These are phyloP conservation scores for Fusarium multiceps DNA, from an alignment of 2,329 filamentous ascomycete genomes.

Conservation along the genomic window DNA sequence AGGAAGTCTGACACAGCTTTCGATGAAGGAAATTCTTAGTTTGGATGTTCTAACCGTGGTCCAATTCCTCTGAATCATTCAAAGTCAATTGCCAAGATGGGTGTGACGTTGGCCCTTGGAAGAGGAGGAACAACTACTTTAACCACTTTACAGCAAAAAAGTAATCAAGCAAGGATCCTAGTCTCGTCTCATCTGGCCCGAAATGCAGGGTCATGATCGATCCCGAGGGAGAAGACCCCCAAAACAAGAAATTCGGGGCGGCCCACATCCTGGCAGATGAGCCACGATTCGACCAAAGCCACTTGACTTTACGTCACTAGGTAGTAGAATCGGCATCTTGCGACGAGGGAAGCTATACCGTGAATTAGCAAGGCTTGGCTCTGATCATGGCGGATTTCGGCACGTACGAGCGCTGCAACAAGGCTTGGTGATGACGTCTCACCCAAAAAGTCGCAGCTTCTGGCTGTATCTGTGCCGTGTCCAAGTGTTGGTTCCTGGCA, in stretches of 20 bases:
- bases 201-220: conserved; percentile 26
- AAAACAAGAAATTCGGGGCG: conserved; percentile 41
- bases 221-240: conserved; percentile 7
- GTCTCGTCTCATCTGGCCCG: conserved; percentile 4
- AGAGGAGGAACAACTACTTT: background rate
- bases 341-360: conserved; percentile 27
- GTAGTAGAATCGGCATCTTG: conserved; percentile 29
- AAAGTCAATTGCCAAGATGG: conserved; percentile 33
- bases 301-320: conserved; percentile 42
- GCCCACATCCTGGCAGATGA: conserved; percentile 32
- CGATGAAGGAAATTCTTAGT: conserved; percentile 6
- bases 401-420: conserved; percentile 25
- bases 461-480: conserved; percentile 26
- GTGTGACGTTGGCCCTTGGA: conserved; percentile 32
- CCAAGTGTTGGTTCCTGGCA: conserved; percentile 21
- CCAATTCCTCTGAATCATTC: conserved; percentile 5
- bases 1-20: conserved; percentile 1
- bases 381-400: conserved; percentile 31
- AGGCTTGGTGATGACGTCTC: conserved; percentile 43
- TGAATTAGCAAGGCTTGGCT: conserved; percentile 30
- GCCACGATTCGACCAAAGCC: conserved; percentile 44
- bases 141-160: conserved; percentile 3
- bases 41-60: background rate
- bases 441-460: conserved; percentile 29
- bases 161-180: conserved; percentile 24